A percentile compares a stretch with the other conserved stretches of the same genome.
phyloP scores from a whole-genome alignment of 805 yeast genomes.

The Teunomyces kruisii region DNA sequence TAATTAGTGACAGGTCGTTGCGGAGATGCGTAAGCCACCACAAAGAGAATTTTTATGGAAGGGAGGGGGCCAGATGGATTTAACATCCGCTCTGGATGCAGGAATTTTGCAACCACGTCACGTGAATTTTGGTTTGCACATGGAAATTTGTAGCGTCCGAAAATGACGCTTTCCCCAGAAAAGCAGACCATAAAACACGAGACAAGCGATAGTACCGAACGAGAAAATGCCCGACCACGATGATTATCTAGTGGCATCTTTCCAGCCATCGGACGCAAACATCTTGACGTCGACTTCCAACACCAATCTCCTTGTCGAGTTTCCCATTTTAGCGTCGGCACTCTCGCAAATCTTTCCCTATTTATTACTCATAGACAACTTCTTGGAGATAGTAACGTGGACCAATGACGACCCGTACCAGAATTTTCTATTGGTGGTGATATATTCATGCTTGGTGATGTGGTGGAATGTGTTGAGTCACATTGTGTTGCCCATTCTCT shows the following conservation, averaged over 20 bases:
- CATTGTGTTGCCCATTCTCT: constrained; percentile 39
- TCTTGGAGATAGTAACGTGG: constrained; percentile 52
- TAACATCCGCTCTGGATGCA: neutral
- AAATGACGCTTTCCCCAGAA: constrained; percentile 2
- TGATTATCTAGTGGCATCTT: constrained; percentile 19
- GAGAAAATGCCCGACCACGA: neutral
- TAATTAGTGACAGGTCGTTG: neutral
- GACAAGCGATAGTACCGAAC: neutral
- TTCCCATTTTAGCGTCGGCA: constrained; percentile 48
- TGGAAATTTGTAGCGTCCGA: neutral
- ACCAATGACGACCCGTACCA: constrained; percentile 51
- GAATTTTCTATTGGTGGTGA: constrained; percentile 43
- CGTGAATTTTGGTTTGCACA: neutral
- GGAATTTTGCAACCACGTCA: constrained; percentile 2
- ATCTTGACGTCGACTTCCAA: constrained; percentile 29
- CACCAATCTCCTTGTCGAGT: constrained; percentile 35
- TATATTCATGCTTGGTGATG: constrained; percentile 37
- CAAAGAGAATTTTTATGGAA: too few relatives aligned
- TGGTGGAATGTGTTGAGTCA: constrained; percentile 43
- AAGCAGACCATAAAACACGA: neutral
- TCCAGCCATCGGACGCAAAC: constrained; percentile 40
- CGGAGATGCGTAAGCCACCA: neutral
- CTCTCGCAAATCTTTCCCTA: constrained; percentile 49
- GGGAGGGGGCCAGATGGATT: too few relatives aligned
- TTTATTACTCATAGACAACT: constrained; percentile 43